phyloP scores from a whole-genome alignment of 352 stramenopile genomes.

The Globisporangium recalcitrans region DNA sequence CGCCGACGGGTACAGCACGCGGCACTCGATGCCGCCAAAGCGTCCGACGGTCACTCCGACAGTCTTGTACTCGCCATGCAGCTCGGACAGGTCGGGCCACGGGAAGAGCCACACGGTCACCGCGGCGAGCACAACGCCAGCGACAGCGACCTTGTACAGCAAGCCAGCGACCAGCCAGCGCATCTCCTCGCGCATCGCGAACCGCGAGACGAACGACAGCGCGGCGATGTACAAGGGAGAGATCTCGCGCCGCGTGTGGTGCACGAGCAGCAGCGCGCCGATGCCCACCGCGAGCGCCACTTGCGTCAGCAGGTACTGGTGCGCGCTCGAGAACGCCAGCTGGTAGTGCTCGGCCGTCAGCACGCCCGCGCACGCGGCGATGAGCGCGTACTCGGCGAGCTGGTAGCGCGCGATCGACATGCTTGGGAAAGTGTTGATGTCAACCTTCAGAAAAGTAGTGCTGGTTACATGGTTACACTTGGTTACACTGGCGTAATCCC shows the following conservation, averaged over 20 bases:
- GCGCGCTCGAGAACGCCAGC: conserved; percentile 9
- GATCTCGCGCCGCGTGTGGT: conserved; percentile 31
- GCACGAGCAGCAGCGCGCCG: conserved; percentile 23
- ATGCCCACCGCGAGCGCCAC: conserved; percentile 11
- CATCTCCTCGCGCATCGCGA: conserved; percentile 3
- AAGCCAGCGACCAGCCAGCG: conserved; percentile 3
- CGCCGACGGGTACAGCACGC: conserved; percentile 59
- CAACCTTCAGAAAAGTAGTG: too few relatives aligned
- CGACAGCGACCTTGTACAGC: conserved; percentile 7
- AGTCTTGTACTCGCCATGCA: conserved; percentile 34
- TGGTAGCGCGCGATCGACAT: conserved; percentile 13
- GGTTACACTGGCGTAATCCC: too few relatives aligned
- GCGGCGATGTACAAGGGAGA: conserved; percentile 28
- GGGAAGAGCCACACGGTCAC: conserved; percentile 45
- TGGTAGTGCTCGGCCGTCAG: conserved; percentile 6
- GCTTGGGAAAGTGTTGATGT: background rate
- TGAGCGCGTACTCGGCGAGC: conserved; percentile 22
- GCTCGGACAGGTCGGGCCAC: conserved; percentile 40
- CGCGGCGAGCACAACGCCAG: conserved; percentile 19
- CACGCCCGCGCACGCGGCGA: conserved; percentile 9
- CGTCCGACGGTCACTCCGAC: conserved; percentile 39
- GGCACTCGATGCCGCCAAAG: conserved; percentile 49
- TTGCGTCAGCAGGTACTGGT: conserved; percentile 10
- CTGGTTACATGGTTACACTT: too few relatives aligned
- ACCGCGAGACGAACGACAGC: conserved; percentile 9